Base-by-base conservation (phyloP, 129 eudicot species). In the Pulicaria dysenterica region DNA sequence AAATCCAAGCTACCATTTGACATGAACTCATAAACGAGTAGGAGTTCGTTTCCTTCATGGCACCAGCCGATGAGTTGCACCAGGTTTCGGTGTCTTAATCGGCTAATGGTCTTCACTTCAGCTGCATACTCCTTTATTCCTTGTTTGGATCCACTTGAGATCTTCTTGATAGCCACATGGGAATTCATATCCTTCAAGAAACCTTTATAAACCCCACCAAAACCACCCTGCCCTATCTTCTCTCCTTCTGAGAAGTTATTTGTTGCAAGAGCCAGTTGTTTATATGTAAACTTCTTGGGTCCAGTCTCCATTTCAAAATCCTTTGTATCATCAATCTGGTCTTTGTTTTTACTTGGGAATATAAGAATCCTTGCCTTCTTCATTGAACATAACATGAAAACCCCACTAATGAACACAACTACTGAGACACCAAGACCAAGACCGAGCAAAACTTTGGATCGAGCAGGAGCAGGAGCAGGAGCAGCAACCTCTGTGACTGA, bases 31-130 rank as follows among this genome's bases (percentile, higher is more conserved):
- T 67, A 67, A 38, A 67, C 15, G n/a, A 68, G 73, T 50, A 68
- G 66, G 61, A 85, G 82, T 54, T 81, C 81, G 34, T 65, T 57
- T 42, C 70, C 58, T 50, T 78, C 73, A 55, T 78, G 89, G 80
- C 83, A 85, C 86, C 89, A 81, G 46, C 89, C 89, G 14, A 84
- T 65, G 51, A 78, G 83, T 53, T 81, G 81, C 13, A 81, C 84
- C 61, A 85, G 60, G 58, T 85, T 85, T 58, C 79, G 65, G 46
- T 85, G 86, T 48, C 89, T 74, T 34, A 82, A 24, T 31, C 65
- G 75, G 74, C 83, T 81, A 58, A 84, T 79, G 41, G 75, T 83
- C 79, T 66, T 83, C 37, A 83, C 84, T 76, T 83, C 87, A 5
- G 83, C 67, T 50, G 69, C 73, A 53, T 85, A 85, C 51, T 81